These are phyloP conservation scores for Trichoderma guizhouense DNA, from an alignment of 2,329 filamentous ascomycete genomes.

Conservation along the genomic window DNA sequence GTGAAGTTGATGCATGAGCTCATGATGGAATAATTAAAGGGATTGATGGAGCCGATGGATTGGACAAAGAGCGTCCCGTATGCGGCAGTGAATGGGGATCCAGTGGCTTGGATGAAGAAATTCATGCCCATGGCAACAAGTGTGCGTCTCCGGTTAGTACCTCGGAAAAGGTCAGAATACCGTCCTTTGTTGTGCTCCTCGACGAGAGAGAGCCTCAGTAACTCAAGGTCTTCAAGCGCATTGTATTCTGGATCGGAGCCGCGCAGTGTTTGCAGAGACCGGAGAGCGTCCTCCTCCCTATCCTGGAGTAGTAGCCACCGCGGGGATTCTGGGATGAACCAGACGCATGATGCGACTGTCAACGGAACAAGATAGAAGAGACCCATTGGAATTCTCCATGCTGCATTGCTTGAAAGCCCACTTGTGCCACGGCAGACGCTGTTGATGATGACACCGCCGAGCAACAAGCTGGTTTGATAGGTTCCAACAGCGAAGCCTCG, in stretches of 20 bases:
- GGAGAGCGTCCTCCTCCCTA: neutral
- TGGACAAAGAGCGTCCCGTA: constrained; percentile 8
- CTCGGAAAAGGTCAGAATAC: neutral
- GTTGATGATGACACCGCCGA: constrained; percentile 3
- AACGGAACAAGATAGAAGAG: neutral
- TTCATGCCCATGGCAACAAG: constrained; percentile 12
- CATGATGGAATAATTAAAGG: constrained; percentile 7
- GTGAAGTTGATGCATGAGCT: constrained; percentile 6
- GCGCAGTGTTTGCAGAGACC: constrained; percentile 6
- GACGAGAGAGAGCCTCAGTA: neutral
- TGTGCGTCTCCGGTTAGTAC: constrained; percentile 3
- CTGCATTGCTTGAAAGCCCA: neutral
- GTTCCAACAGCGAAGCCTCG: constrained; percentile 9
- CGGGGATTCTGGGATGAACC: constrained; percentile 8
- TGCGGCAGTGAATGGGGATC: constrained; percentile 6
- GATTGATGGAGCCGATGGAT: constrained; percentile 1
- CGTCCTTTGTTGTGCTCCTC: constrained; percentile 1
- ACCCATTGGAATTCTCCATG: constrained; percentile 12
- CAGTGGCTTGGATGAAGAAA: constrained; percentile 7
- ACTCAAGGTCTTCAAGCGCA: neutral
- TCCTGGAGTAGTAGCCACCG: neutral
- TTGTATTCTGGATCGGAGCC: neutral
- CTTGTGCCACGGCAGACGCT: constrained; percentile 11
- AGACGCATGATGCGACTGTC: constrained; percentile 5
- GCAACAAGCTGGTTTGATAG: constrained; percentile 1